Conservation (phyloP, 306 rosid genomes). For the Rosa lucieae region DNA sequence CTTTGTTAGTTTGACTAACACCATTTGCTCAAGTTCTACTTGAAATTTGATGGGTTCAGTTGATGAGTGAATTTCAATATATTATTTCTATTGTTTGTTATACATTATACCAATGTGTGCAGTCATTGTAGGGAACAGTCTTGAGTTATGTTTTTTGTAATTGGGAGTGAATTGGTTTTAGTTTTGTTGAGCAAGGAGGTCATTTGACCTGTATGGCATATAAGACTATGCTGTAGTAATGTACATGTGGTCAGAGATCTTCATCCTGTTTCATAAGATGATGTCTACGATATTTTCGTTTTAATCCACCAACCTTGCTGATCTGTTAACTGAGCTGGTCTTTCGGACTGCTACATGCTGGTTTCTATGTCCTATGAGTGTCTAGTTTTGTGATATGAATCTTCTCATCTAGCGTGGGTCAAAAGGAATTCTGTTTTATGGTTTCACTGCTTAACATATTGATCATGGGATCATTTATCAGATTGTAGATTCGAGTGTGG, state of each 20-base stretch:
- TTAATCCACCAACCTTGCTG: neutral
- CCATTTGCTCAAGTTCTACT: neutral
- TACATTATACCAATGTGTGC: neutral
- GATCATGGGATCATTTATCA: neutral
- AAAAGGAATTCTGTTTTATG: neutral
- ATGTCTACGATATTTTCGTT: neutral
- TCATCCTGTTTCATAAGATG: neutral
- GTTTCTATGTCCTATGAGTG: neutral
- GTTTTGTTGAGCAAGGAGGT: neutral
- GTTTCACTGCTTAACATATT: neutral
- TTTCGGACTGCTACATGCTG: neutral
- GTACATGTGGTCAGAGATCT: neutral
- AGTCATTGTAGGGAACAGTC: neutral
- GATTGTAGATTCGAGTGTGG: neutral
- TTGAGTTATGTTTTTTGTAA: neutral
- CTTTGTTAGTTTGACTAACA: neutral
- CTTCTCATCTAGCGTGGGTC: neutral
- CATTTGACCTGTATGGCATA: neutral
- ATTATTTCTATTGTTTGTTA: neutral
- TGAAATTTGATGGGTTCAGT: neutral
- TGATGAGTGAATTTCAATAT: neutral
- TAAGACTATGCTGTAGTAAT: neutral
- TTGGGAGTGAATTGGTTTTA: constrained; percentile 1
- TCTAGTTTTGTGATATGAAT: neutral
- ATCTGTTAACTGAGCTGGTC: neutral